These are phyloP conservation scores for Tillandsia fasciculata DNA, from an alignment of 176 grass and related monocot species.

Conservation along the genomic window DNA sequence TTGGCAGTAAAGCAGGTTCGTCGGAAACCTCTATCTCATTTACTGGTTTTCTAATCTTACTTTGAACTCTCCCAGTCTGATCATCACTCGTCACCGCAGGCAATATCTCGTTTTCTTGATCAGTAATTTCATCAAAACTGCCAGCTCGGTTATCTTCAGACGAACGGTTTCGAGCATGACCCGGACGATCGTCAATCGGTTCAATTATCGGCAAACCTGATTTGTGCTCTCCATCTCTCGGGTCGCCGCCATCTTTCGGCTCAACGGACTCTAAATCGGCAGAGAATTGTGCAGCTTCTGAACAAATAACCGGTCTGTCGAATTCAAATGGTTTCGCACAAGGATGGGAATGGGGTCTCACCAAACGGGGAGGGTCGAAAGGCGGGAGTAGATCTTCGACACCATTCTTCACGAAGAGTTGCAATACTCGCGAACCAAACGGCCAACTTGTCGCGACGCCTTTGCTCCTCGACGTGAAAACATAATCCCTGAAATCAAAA, in stretches of 20 bases:
- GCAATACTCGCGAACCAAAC: constrained; percentile 18
- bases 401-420: constrained; percentile 20
- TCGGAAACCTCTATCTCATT: constrained; percentile 2
- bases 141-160: not conserved
- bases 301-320: not conserved
- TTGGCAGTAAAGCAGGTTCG: not conserved
- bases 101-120: not conserved
- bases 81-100: not conserved
- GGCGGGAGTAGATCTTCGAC: constrained; percentile 22
- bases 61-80: not conserved
- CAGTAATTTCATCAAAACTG: not conserved
- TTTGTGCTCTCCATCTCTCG: not conserved
- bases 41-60: not conserved
- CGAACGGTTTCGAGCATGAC: not conserved
- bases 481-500: constrained; percentile 25
- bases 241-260: not conserved
- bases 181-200: not conserved
- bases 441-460: constrained; percentile 21
- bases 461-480: constrained; percentile 19
- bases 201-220: constrained; percentile 1
- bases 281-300: not conserved
- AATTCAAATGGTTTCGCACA: not conserved
- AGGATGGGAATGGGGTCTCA: not conserved
- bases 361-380: constrained; percentile 16
- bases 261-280: not conserved